Base-by-base conservation (phyloP, 108 stramenopile species). In the Nitzschia sp. region DNA sequence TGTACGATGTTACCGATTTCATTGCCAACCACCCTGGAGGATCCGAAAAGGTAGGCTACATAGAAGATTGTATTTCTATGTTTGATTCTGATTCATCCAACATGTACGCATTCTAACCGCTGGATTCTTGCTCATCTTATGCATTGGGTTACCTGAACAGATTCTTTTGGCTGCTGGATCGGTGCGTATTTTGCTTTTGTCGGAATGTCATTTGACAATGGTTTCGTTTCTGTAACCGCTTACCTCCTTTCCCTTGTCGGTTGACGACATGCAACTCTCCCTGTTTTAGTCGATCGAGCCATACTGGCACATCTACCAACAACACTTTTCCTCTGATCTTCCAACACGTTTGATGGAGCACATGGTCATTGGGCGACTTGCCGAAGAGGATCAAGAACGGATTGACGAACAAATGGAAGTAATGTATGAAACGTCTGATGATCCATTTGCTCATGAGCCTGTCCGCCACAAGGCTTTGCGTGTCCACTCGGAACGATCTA, bases 1-100 rank as follows among this genome's bases (percentile, higher is more conserved):
- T 98, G 2, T 99, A 97, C 72, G 97, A 99, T 80, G 93, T 97
- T 2, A 97, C 98, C 10, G 79, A 92, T 22, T 99, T 99, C 64
- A 76, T 97, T 25, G 74, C 69, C 22, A 85, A 87, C 72, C 92
- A 93, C 78, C 93, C 93, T 6, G 92, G 92, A 19, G 97, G 98
- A 20, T 69, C 73, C 20, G 90, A 95, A 59, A 96, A 97, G 72
- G 94, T 99, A 50, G 51, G 95, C 40, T 17, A 6, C 6, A 17
- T 48, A 3, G 46, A n/a, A n/a, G n/a, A n/a, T n/a, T n/a, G n/a
- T n/a, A n/a, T n/a, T n/a, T n/a, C n/a, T n/a, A n/a, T 34, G 29
- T 34, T 34, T 1, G 3, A 5, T 34, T 34, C 29, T 34, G 29
- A 34, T 34, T 34, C 3, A 34, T 5, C 29, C 29, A 1, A 34